Conservation (phyloP, 1,284 basidiomycete genomes). For the Neolentinus lepideus region DNA sequence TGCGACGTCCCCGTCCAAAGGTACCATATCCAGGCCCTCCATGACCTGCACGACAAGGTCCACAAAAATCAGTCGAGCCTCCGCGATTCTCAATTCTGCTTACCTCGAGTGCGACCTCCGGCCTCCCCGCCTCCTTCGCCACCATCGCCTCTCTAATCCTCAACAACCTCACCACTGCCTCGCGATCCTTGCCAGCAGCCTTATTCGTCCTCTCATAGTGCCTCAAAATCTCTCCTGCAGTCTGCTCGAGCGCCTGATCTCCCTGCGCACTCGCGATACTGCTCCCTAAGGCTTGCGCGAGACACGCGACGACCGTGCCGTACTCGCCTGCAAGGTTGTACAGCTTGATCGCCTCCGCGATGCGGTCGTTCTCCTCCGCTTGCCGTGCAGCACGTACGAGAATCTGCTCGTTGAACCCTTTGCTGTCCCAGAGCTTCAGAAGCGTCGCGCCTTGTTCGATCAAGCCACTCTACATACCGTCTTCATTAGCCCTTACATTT, state of each 20-base stretch:
- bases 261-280: constrained; percentile 61
- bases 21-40: constrained; percentile 86
- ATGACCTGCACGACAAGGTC: constrained; percentile 49
- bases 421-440: constrained; percentile 64
- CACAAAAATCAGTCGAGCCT: neutral
- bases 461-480: constrained; percentile 57
- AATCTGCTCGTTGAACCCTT: constrained; percentile 79
- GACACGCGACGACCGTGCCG: constrained; percentile 79
- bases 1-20: constrained; percentile 80
- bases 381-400: constrained; percentile 77
- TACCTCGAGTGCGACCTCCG: constrained; percentile 80
- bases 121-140: constrained; percentile 65
- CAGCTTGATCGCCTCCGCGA: constrained; percentile 89
- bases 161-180: constrained; percentile 74
- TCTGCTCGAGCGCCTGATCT: constrained; percentile 69
- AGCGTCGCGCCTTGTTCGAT: constrained; percentile 82
- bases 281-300: constrained; percentile 87
- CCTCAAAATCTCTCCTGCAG: constrained; percentile 78
- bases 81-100: constrained; percentile 16
- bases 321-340: constrained; percentile 96
- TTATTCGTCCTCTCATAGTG: constrained; percentile 83
- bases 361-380: constrained; percentile 71
- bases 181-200: constrained; percentile 69
- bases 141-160: constrained; percentile 80
- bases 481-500: constrained; percentile 1